These are phyloP conservation scores for Mariannaea elegans DNA, from an alignment of 2,329 filamentous ascomycete species.

Conservation along the genomic window DNA sequence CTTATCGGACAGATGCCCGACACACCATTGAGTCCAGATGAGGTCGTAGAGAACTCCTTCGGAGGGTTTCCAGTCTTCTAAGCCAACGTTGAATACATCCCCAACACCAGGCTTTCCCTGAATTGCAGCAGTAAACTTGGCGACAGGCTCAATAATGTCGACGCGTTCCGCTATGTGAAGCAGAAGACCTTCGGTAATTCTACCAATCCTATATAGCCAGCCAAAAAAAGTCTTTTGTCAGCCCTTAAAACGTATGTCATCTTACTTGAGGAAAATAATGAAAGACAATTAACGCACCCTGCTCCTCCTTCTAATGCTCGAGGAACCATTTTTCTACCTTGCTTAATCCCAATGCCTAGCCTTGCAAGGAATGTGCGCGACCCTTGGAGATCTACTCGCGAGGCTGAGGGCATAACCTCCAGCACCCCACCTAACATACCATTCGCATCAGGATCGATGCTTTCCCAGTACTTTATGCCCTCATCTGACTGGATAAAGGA, in stretches of 20 bases:
- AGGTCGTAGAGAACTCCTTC: constrained; percentile 71
- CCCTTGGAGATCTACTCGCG: background rate
- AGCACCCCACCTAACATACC: background rate
- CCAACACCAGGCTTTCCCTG: constrained; percentile 65
- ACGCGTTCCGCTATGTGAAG: constrained; percentile 73
- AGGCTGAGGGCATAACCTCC: background rate
- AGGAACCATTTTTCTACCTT: background rate
- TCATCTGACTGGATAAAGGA: background rate
- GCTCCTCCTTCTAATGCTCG: background rate
- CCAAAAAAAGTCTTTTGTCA: background rate
- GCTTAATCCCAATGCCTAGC: background rate
- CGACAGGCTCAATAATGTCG: constrained; percentile 86
- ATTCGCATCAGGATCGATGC: background rate
- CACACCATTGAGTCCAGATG: constrained; percentile 92
- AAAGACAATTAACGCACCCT: background rate
- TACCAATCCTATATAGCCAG: constrained; percentile 70
- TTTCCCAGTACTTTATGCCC: background rate
- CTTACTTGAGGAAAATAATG: background rate
- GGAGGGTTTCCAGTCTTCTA: constrained; percentile 73
- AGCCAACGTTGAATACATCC: constrained; percentile 73
- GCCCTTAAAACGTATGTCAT: background rate
- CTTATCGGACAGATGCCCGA: constrained; percentile 80
- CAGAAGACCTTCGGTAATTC: constrained; percentile 83
- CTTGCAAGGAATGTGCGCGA: background rate
- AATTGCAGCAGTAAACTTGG: constrained; percentile 78